A percentile compares a stretch with the other conserved stretches of the same genome.
phyloP scores from a whole-genome alignment of 768 basidiomycete species.

The Cystobasidium tubakii region DNA sequence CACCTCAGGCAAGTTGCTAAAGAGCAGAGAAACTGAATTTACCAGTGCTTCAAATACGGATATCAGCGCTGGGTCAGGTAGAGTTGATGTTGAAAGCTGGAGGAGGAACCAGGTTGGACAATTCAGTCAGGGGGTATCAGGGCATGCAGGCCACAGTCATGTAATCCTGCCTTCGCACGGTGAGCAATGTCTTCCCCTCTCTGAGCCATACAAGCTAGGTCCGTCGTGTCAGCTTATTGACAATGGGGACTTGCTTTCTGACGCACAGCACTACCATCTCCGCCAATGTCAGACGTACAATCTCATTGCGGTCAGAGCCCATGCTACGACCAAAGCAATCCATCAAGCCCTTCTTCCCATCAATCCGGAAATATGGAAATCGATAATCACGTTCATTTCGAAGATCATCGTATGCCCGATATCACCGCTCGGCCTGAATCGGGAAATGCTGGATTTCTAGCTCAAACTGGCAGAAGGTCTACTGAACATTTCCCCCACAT shows the following conservation, averaged over 20 bases:
- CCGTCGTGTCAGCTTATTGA: no score
- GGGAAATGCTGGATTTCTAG: background rate
- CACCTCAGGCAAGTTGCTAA: background rate
- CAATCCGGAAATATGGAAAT: background rate
- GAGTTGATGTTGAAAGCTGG: slow-evolving; percentile 6
- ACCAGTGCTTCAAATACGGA: background rate
- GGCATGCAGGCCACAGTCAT: background rate
- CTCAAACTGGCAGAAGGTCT: background rate
- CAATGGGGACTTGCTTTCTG: background rate
- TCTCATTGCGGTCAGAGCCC: background rate
- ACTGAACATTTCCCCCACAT: slow-evolving; percentile 5
- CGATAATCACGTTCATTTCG: background rate
- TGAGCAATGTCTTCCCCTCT: no score
- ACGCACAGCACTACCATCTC: background rate
- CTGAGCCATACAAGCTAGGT: no score
- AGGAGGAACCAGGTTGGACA: background rate
- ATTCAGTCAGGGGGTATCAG: background rate
- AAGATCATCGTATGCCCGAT: background rate
- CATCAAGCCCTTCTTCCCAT: background rate
- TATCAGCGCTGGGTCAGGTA: background rate
- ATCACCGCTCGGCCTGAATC: background rate
- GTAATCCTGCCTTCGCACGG: background rate
- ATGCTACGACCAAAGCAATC: background rate
- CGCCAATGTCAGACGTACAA: background rate
- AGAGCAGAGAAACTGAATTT: background rate